A percentile compares a stretch with the other conserved stretches of the same genome.
Evolutionary conservation across 495 filamentous ascomycete genomes (phyloP).

Genomic region (Trichodelitschia bisporula): DNA sequence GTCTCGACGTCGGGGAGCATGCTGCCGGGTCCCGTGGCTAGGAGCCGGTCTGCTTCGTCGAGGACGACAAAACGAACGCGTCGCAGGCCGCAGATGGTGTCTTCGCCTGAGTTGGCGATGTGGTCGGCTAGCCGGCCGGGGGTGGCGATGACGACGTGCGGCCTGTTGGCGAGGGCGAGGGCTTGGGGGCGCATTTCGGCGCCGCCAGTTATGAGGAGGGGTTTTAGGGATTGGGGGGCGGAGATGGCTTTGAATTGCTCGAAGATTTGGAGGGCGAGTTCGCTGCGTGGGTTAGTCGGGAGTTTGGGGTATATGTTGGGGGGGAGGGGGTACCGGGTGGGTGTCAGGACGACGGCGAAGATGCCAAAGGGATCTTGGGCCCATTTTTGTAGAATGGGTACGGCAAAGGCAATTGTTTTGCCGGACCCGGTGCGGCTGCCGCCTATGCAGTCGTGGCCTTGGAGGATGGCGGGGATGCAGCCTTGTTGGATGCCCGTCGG

Average conservation of each 20-base stretch:
- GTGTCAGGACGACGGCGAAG: constrained; percentile 72
- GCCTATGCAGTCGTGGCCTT: constrained; percentile 82
- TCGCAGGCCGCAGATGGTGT: constrained; percentile 59
- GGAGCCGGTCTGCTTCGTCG: constrained; percentile 84
- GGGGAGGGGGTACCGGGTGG: constrained; percentile 35
- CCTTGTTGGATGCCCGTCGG: constrained; percentile 82
- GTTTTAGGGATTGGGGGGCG: constrained; percentile 60
- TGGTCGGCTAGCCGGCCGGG: constrained; percentile 88
- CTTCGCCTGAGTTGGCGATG: constrained; percentile 66
- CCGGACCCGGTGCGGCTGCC: constrained; percentile 90
- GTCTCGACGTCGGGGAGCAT: constrained; percentile 88
- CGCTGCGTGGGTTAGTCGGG: constrained; percentile 19
- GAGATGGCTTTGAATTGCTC: constrained; percentile 89
- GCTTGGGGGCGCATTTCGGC: constrained; percentile 84
- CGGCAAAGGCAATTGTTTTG: constrained; percentile 93
- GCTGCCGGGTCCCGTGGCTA: constrained; percentile 49
- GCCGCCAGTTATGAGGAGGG: constrained; percentile 69
- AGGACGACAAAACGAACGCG: constrained; percentile 69
- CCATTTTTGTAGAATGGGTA: constrained; percentile 84
- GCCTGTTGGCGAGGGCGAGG: constrained; percentile 49
- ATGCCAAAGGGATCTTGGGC: constrained; percentile 77
- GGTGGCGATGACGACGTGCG: constrained; percentile 85
- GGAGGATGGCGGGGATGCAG: constrained; percentile 74
- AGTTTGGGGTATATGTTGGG: not conserved
- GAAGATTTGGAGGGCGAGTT: constrained; percentile 84